phyloP scores from a whole-genome alignment of 2,329 filamentous ascomycete species.

The Coniochaeta sp. region DNA sequence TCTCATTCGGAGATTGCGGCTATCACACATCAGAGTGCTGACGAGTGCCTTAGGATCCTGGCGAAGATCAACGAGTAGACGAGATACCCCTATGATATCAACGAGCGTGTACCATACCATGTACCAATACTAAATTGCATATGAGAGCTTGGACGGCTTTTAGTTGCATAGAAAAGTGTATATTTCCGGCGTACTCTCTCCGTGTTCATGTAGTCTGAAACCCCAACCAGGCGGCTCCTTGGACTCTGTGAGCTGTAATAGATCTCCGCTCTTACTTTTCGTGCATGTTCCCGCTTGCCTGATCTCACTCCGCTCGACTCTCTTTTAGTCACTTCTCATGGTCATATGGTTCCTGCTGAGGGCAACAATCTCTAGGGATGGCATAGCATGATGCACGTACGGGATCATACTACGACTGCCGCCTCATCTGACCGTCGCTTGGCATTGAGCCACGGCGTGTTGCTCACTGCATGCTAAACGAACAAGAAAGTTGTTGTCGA shows the following conservation, averaged over 20 bases:
- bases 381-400: too few species aligned
- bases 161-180: neutral
- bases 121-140: constrained; percentile 16
- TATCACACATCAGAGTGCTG: neutral
- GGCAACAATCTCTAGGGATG: too few species aligned
- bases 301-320: neutral
- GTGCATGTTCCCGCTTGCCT: neutral
- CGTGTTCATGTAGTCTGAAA: neutral
- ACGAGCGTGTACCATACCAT: constrained; percentile 17
- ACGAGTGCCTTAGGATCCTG: constrained; percentile 58
- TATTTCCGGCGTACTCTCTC: neutral
- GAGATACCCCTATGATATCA: constrained; percentile 16
- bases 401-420: too few species aligned
- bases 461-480: neutral
- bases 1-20: neutral
- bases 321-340: neutral
- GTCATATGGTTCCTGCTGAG: too few species aligned
- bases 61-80: constrained; percentile 98
- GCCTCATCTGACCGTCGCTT: neutral
- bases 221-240: neutral
- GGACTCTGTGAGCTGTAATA: neutral
- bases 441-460: neutral
- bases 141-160: constrained; percentile 1
- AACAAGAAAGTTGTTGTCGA: neutral
- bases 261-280: constrained; percentile 1